Evolutionary conservation across 2,329 filamentous ascomycete genomes (phyloP).

Genomic region (Microcyclospora tardicrescens): DNA sequence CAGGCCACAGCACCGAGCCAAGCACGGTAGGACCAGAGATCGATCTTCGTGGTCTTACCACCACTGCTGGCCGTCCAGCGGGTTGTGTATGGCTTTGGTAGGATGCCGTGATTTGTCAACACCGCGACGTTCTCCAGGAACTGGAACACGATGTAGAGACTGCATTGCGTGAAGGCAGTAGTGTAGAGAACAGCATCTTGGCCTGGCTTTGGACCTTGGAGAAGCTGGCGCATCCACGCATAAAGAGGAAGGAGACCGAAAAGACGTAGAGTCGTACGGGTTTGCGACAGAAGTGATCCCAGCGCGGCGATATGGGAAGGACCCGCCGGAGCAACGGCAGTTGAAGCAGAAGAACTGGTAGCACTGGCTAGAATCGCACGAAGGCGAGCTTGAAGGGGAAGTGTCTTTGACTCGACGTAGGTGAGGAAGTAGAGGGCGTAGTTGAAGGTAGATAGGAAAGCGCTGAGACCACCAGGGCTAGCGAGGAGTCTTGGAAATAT

Average conservation of each 20-base stretch:
- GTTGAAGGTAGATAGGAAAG: constrained; percentile 35
- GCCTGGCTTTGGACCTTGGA: constrained; percentile 28
- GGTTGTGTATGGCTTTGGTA: constrained; percentile 24
- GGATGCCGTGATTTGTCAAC: constrained; percentile 29
- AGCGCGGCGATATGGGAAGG: constrained; percentile 22
- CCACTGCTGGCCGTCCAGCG: constrained; percentile 20
- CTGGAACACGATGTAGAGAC: constrained; percentile 32
- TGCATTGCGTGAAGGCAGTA: constrained; percentile 29
- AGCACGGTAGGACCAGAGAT: constrained; percentile 29
- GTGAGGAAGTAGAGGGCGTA: constrained; percentile 34
- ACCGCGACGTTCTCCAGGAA: constrained; percentile 31
- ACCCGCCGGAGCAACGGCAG: constrained; percentile 9
- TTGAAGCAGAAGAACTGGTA: constrained; percentile 14
- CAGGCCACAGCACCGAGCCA: constrained; percentile 32
- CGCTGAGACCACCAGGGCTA: constrained; percentile 30
- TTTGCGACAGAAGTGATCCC: constrained; percentile 28
- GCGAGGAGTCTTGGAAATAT: constrained; percentile 16
- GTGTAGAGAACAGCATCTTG: constrained; percentile 30
- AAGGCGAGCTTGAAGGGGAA: constrained; percentile 23
- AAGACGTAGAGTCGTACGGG: constrained; percentile 32
- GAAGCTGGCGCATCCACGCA: constrained; percentile 30
- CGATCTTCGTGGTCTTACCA: constrained; percentile 25
- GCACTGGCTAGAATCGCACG: constrained; percentile 21
- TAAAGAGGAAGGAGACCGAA: constrained; percentile 33
- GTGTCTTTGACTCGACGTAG: constrained; percentile 29